Evolutionary conservation across 352 stramenopile genomes (phyloP), one percentile per base, ranked within the genome.

Genomic region (Phytophthora chlamydospora): DNA sequence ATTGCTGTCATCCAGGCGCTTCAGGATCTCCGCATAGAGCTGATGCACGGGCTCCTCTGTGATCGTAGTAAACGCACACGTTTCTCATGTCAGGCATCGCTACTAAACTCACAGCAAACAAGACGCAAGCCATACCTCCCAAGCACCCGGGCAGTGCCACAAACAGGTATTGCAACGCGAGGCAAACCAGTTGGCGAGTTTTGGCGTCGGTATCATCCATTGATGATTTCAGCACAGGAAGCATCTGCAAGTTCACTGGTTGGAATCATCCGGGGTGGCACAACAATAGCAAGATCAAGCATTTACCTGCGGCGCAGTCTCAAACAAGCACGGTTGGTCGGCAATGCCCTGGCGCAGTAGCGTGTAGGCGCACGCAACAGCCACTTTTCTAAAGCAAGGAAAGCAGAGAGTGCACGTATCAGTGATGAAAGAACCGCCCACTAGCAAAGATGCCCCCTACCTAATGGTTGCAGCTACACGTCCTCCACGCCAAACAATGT

Each of bases 1-100:
- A 58, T 94, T 96, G 62, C 88, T 96, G 68, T 98, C 91, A 51
- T 98, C 91, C 16, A 98, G 74, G 3, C 90, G 89, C 73, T 98
- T 98, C 44, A 98, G 73, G 47, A 98, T 92, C 31, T 98, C 91
- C 8, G 91, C 80, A 61, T 97, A 97, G 7, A 98, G 74, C 29
- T 97, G 85, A 67, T 95, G 81, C 42, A 97, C 89, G 12, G 90
- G 88, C 56, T 97, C 90, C 75, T 96, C 88, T 93, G 57, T 51
- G 12, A 35, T 1, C 4, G 21, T 31, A 31, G 4, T 31, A 31
- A 31, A 31, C 27, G 27, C 27, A 31, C 27, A 7, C 27, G 27
- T 9, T 31, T 31, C 27, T 31, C 27, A 7, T 31, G 27, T 31
- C 27, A 31, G 27, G 27, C 27, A 31, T 31, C 27, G 27, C 27